Evolutionary conservation across 805 yeast species (phyloP).

Genomic region (Huiozyma naganishii): DNA sequence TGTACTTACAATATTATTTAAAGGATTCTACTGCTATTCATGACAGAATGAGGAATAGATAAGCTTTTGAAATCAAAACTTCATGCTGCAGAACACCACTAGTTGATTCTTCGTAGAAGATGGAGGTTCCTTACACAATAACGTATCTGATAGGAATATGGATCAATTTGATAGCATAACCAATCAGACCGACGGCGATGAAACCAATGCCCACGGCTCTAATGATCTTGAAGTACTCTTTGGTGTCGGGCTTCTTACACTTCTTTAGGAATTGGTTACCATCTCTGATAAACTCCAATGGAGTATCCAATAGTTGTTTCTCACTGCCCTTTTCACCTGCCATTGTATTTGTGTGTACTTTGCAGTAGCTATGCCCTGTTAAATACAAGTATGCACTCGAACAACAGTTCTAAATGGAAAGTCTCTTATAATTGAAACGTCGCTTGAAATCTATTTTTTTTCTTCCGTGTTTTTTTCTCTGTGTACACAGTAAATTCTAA

Average conservation of each 20-base stretch:
- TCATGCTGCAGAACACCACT: no score
- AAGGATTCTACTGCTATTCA: no score
- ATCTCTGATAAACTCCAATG: conserved; percentile 83
- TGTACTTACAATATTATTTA: no score
- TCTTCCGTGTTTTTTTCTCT: no score
- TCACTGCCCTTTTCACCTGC: conserved; percentile 18
- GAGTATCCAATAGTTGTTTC: conserved; percentile 56
- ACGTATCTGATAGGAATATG: conserved; percentile 95
- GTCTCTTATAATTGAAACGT: no score
- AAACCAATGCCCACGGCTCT: conserved; percentile 97
- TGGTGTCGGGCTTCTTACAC: conserved; percentile 86
- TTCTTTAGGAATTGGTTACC: conserved; percentile 80
- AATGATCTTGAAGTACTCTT: conserved; percentile 78
- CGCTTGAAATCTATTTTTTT: no score
- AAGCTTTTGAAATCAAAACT: no score
- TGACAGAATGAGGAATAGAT: no score
- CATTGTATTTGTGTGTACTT: conserved; percentile 8
- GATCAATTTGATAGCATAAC: conserved; percentile 85
- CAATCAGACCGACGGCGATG: conserved; percentile 95
- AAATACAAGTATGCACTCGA: no score
- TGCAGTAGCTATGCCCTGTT: neutral
- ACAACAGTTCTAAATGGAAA: no score
- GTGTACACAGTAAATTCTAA: no score
- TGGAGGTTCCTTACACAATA: conserved; percentile 50
- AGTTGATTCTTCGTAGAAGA: neutral